A percentile compares a stretch with the other conserved stretches of the same genome.
These are phyloP conservation scores for Monosporozyma aquatica DNA, from an alignment of 805 yeast genomes.

Conservation along the genomic window DNA sequence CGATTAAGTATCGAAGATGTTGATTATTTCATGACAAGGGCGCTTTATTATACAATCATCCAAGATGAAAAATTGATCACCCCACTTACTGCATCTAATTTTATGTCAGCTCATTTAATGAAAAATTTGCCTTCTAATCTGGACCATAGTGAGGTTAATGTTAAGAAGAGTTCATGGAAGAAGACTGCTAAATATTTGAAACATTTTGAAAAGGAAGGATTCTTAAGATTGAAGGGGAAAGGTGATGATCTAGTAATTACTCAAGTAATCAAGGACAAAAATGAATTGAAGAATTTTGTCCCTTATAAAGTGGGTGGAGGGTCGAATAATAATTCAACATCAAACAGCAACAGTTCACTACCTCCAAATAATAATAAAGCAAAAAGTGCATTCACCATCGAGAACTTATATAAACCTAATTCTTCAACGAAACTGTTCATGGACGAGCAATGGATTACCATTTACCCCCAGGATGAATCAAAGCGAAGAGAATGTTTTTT, in stretches of 20 bases:
- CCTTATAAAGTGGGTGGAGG: slow-evolving; percentile 41
- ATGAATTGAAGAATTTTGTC: slow-evolving; percentile 48
- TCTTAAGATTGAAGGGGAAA: slow-evolving; percentile 68
- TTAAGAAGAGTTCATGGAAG: slow-evolving; percentile 82
- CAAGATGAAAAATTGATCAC: slow-evolving; percentile 40
- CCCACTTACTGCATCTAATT: slow-evolving; percentile 66
- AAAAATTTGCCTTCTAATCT: slow-evolving; percentile 61
- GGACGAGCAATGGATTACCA: slow-evolving; percentile 25
- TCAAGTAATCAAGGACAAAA: slow-evolving; percentile 40
- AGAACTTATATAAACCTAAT: slow-evolving; percentile 50
- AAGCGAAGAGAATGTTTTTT: slow-evolving; percentile 2
- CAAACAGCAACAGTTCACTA: no score
- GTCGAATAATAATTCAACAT: no score
- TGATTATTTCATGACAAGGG: slow-evolving; percentile 64
- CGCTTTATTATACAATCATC: slow-evolving; percentile 62
- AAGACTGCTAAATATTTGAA: slow-evolving; percentile 79
- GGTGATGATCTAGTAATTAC: slow-evolving; percentile 66
- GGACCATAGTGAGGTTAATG: slow-evolving; percentile 42
- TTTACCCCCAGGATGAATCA: slow-evolving; percentile 25
- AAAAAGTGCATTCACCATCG: neutral
- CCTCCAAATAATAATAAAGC: slow-evolving; percentile 1
- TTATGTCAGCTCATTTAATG: slow-evolving; percentile 61
- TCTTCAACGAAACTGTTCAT: slow-evolving; percentile 40
- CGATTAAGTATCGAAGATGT: slow-evolving; percentile 51
- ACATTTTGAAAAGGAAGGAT: slow-evolving; percentile 70